Evolutionary conservation across 768 basidiomycete genomes (phyloP).

Genomic region (Lepiota brunneoincarnata): DNA sequence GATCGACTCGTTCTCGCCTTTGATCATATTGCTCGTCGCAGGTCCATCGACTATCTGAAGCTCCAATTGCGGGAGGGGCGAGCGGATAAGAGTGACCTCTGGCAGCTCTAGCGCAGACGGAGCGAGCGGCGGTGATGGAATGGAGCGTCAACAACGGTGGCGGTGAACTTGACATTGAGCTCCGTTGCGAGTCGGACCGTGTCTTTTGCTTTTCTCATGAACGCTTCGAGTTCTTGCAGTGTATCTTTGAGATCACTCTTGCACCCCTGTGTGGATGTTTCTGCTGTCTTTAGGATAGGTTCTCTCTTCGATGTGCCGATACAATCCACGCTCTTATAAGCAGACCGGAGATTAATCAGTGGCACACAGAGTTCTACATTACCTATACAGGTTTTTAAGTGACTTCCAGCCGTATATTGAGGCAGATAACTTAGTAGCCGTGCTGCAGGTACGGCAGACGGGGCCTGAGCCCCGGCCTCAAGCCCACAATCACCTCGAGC

Average conservation of each 20-base stretch:
- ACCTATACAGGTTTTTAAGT: too few relatives aligned
- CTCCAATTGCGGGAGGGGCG: constrained; percentile 87
- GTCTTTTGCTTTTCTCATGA: constrained; percentile 89
- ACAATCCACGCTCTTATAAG: too few relatives aligned
- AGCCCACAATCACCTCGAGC: too few relatives aligned
- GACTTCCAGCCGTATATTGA: too few relatives aligned
- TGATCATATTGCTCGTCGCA: constrained; percentile 85
- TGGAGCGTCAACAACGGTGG: constrained; percentile 22
- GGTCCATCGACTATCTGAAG: constrained; percentile 75
- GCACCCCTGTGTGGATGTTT: constrained; percentile 59
- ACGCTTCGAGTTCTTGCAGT: constrained; percentile 81
- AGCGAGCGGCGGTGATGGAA: constrained; percentile 21
- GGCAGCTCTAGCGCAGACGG: constrained; percentile 50
- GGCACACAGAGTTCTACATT: too few relatives aligned
- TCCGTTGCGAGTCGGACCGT: constrained; percentile 91
- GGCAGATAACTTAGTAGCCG: too few relatives aligned
- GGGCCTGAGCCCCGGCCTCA: too few relatives aligned
- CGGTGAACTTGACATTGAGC: constrained; percentile 77
- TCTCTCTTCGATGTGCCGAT: too few relatives aligned
- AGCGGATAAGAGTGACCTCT: constrained; percentile 83
- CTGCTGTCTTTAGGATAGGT: constrained; percentile 78
- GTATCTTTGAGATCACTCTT: constrained; percentile 71
- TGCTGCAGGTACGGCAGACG: too few relatives aligned
- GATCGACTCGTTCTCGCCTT: constrained; percentile 76
- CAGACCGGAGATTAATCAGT: too few relatives aligned